Evolutionary conservation across 2,329 filamentous ascomycete species (phyloP).

Genomic region (Penicillium psychrosexuale): DNA sequence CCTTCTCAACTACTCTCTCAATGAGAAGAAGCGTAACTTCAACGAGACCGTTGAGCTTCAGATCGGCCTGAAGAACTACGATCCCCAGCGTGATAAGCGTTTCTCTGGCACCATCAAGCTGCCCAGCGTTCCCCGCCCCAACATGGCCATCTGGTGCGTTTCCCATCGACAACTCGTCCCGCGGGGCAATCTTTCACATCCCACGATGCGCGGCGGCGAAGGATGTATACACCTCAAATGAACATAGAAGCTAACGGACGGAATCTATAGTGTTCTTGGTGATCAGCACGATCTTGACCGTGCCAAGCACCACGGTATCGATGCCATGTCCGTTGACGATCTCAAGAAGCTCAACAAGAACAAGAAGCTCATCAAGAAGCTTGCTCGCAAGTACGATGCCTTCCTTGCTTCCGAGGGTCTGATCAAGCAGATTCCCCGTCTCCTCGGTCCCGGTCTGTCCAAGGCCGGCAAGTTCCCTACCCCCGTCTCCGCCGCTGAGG

Average conservation of each 20-base stretch:
- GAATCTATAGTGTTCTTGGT: conserved; percentile 66
- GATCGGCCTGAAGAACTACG: conserved; percentile 98
- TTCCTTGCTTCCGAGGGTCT: conserved; percentile 95
- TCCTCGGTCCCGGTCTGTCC: conserved; percentile 96
- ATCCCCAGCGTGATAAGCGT: conserved; percentile 99
- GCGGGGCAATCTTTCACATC: background rate
- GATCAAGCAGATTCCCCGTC: conserved; percentile 99
- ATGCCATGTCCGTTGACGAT: conserved; percentile 97
- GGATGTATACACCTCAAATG: background rate
- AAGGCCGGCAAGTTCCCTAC: conserved; percentile 99
- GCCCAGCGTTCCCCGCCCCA: conserved; percentile 83
- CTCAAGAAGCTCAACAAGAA: conserved; percentile 99
- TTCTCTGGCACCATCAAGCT: conserved; percentile 99
- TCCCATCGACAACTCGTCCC: background rate
- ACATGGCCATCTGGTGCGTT: conserved; percentile 77
- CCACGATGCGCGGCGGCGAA: background rate
- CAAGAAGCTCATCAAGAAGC: conserved; percentile 99
- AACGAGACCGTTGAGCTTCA: conserved; percentile 80
- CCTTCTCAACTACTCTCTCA: conserved; percentile 89
- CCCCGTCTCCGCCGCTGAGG: conserved; percentile 93
- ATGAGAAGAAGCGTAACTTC: conserved; percentile 98
- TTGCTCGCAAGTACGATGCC: conserved; percentile 99
- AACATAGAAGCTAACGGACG: background rate
- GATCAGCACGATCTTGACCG: conserved; percentile 99
- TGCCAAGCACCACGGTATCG: conserved; percentile 97